Evolutionary conservation across 2,329 filamentous ascomycete genomes (phyloP).

Genomic region (Stenocarpella maydis): DNA sequence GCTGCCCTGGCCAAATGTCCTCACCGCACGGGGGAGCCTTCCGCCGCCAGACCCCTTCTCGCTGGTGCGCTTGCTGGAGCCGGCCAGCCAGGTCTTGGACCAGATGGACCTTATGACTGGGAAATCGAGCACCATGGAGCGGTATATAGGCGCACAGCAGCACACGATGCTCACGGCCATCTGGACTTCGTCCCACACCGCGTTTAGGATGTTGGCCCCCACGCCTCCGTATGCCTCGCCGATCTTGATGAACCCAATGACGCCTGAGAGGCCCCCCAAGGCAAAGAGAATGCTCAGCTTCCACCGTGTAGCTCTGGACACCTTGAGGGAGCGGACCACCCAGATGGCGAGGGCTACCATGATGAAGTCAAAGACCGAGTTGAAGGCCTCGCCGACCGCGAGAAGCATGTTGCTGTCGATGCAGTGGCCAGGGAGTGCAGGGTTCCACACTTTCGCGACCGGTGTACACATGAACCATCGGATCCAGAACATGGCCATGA

Average conservation of each 20-base stretch:
- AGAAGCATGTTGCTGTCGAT: neutral
- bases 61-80: neutral
- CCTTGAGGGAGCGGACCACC: neutral
- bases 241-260: constrained; percentile 33
- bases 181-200: constrained; percentile 33
- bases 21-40: neutral
- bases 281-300: constrained; percentile 24
- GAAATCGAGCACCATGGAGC: neutral
- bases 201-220: constrained; percentile 23
- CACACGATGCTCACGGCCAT: constrained; percentile 35
- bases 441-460: neutral
- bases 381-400: neutral
- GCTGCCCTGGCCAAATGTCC: neutral
- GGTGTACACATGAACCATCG: neutral
- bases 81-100: neutral
- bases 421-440: neutral
- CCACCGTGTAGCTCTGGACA: neutral
- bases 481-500: neutral
- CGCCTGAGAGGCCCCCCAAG: constrained; percentile 27
- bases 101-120: neutral
- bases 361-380: neutral
- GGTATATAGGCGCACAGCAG: constrained; percentile 34
- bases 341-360: neutral
- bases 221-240: constrained; percentile 20
- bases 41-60: neutral